Evolutionary conservation across 495 filamentous ascomycete species (phyloP).

Genomic region (Delitschia confertaspora): DNA sequence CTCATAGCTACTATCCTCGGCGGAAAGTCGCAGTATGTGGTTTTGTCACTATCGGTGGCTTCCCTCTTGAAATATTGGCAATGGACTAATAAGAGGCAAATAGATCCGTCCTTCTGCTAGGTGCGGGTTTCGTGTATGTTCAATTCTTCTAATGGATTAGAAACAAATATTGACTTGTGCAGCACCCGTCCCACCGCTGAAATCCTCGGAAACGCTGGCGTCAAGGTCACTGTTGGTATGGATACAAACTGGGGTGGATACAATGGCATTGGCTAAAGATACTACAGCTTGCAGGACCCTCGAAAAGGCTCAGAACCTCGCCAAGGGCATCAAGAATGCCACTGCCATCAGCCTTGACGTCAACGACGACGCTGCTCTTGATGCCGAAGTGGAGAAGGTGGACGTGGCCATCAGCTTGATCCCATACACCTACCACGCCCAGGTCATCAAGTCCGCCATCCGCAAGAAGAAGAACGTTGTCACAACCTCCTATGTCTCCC

Average conservation of each 20-base stretch:
- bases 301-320: constrained; percentile 63
- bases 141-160: neutral
- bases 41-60: no score
- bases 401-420: constrained; percentile 63
- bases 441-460: constrained; percentile 91
- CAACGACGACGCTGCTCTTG: constrained; percentile 59
- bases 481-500: constrained; percentile 89
- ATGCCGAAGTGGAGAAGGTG: constrained; percentile 65
- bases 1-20: no score
- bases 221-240: constrained; percentile 81
- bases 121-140: constrained; percentile 60
- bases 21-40: no score
- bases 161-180: neutral
- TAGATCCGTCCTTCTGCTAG: constrained; percentile 56
- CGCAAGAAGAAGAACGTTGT: constrained; percentile 90
- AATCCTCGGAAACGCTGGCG: constrained; percentile 61
- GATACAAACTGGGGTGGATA: no score
- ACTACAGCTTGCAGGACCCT: constrained; percentile 80
- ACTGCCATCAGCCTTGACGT: constrained; percentile 59
- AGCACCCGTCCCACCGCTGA: constrained; percentile 66
- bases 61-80: no score
- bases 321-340: constrained; percentile 59
- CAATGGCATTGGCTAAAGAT: no score
- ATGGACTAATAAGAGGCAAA: constrained; percentile 4
- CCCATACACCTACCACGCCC: constrained; percentile 85